These are phyloP conservation scores for Phytophthora tubulina DNA, from an alignment of 352 stramenopile species.

Conservation along the genomic window DNA sequence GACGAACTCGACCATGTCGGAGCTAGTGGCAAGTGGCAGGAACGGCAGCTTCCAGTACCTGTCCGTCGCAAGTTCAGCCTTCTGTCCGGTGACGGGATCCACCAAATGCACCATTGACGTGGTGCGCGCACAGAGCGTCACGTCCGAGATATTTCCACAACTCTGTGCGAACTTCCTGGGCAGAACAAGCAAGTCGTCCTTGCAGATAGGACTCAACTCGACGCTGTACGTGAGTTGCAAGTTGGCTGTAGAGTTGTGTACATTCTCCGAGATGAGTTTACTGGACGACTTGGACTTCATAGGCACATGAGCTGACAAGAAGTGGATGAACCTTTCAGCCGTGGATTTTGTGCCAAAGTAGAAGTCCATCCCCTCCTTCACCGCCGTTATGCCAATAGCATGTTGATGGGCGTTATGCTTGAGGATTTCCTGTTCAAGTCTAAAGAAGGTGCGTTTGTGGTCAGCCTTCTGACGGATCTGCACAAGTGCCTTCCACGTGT, in stretches of 20 bases:
- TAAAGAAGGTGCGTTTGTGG: constrained; percentile 81
- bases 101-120: constrained; percentile 73
- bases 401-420: constrained; percentile 77
- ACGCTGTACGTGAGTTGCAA: constrained; percentile 76
- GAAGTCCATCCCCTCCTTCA: constrained; percentile 86
- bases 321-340: constrained; percentile 71
- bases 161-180: constrained; percentile 67
- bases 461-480: constrained; percentile 82
- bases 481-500: constrained; percentile 73
- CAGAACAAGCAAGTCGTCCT: constrained; percentile 77
- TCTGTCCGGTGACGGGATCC: constrained; percentile 65
- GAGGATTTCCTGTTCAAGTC: constrained; percentile 79
- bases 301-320: constrained; percentile 66
- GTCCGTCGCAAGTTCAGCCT: constrained; percentile 62
- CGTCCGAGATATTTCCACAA: constrained; percentile 70
- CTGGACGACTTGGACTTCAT: constrained; percentile 75
- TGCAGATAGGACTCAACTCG: constrained; percentile 78
- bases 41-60: constrained; percentile 84
- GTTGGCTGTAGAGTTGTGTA: constrained; percentile 70
- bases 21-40: constrained; percentile 62
- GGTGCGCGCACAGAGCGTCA: constrained; percentile 71
- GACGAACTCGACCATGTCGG: constrained; percentile 73
- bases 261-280: constrained; percentile 83
- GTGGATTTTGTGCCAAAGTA: constrained; percentile 72
- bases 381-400: constrained; percentile 64